Evolutionary conservation across 148 eudicot genomes (phyloP).

Genomic region (Persicaria maculosa): DNA sequence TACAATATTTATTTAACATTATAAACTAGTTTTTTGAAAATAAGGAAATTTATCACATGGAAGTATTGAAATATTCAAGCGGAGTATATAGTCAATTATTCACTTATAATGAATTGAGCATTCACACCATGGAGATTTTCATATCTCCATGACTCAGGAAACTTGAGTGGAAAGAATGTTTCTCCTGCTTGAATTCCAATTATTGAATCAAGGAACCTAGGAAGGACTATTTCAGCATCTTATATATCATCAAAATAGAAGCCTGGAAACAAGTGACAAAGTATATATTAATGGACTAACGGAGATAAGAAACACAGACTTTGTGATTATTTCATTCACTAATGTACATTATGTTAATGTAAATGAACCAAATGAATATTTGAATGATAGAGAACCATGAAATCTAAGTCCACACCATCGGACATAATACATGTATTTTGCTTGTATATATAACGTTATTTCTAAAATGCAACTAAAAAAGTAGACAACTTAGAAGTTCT

Average conservation of each 20-base stretch:
- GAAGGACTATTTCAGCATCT: constrained; percentile 75
- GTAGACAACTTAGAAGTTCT: too few relatives aligned
- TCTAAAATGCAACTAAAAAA: not conserved
- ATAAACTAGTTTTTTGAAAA: not conserved
- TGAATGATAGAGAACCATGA: not conserved
- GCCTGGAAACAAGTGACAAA: constrained; percentile 38
- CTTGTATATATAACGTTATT: not conserved
- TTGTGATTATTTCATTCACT: not conserved
- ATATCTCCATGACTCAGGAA: constrained; percentile 97
- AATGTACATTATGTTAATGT: not conserved
- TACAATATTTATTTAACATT: not conserved
- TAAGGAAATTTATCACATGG: not conserved
- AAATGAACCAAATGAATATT: not conserved
- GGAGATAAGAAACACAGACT: not conserved
- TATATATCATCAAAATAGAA: constrained; percentile 91
- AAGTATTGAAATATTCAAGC: not conserved
- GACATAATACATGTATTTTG: not conserved
- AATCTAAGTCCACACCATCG: not conserved
- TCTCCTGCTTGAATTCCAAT: constrained; percentile 82
- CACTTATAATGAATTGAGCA: constrained; percentile 85
- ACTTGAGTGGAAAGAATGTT: constrained; percentile 76
- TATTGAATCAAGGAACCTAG: constrained; percentile 79
- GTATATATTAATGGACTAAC: constrained; percentile 8
- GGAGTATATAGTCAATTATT: not conserved
- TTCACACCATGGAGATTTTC: constrained; percentile 86